Percentiles rank a stretch among this genome's conserved stretches.
phyloP scores from a whole-genome alignment of 495 filamentous ascomycete genomes.

The Trichoderma orchidacearum region DNA sequence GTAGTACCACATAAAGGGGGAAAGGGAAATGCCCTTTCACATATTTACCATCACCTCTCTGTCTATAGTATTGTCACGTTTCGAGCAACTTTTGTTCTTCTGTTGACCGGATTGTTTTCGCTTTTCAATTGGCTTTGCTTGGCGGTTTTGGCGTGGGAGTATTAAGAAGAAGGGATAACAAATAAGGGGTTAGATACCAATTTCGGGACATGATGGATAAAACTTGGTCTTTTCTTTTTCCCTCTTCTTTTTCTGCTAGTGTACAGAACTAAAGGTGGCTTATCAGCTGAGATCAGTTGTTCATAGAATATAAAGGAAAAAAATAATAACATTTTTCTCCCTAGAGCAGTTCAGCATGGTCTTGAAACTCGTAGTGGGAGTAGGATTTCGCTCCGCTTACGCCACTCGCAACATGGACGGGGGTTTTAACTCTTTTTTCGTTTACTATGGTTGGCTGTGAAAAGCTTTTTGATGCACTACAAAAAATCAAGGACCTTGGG shows the following conservation, averaged over 20 bases:
- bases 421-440: background rate
- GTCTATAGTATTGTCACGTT: background rate
- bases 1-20: background rate
- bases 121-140: background rate
- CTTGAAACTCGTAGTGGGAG: no score
- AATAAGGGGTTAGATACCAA: slow-evolving; percentile 1
- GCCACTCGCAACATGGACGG: no score
- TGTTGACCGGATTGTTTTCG: background rate
- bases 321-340: no score
- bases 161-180: background rate
- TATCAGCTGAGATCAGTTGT: background rate
- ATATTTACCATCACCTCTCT: background rate
- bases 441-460: background rate
- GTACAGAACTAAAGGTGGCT: no score
- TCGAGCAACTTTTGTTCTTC: background rate
- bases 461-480: background rate
- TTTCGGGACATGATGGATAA: background rate
- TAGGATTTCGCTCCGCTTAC: no score
- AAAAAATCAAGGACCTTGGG: slow-evolving; percentile 5
- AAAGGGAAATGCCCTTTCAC: no score
- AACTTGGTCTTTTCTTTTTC: no score
- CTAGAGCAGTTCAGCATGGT: no score
- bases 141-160: background rate
- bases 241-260: no score
- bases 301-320: background rate